Conservation (phyloP, 495 filamentous ascomycete species). For the Aspergillus baeticus region DNA sequence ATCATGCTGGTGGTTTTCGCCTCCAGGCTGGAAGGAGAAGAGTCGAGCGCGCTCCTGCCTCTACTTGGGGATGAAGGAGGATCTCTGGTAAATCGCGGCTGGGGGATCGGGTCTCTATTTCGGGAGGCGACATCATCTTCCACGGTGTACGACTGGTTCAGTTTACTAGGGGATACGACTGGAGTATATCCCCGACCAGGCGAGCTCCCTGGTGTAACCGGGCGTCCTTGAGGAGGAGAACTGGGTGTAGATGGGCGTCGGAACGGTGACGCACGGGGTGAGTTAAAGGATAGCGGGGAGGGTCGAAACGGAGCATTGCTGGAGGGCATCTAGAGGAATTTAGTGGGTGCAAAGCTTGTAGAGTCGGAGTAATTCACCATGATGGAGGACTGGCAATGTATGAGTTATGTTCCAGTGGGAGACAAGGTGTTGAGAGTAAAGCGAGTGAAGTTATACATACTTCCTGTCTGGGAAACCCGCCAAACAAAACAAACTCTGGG, state of each 20-base stretch:
- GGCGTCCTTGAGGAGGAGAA: conserved; percentile 42
- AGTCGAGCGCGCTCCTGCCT: conserved; percentile 30
- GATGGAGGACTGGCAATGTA: not conserved
- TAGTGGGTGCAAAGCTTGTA: not conserved
- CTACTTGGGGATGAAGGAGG: conserved; percentile 45
- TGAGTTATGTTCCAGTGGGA: not conserved
- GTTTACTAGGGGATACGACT: conserved; percentile 45
- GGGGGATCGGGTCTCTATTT: conserved; percentile 33
- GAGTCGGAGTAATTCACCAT: conserved; percentile 24
- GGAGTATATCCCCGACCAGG: conserved; percentile 44
- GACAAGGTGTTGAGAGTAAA: not conserved
- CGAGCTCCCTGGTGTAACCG: conserved; percentile 43
- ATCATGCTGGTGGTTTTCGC: conserved; percentile 30
- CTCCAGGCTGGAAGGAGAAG: conserved; percentile 27
- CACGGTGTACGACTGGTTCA: conserved; percentile 49
- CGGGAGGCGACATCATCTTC: conserved; percentile 33
- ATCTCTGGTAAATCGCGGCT: conserved; percentile 42
- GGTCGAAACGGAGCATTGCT: conserved; percentile 61
- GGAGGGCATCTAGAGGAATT: conserved; percentile 29
- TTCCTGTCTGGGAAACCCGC: conserved; percentile 18
- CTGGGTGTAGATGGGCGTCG: conserved; percentile 56
- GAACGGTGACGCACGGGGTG: conserved; percentile 72
- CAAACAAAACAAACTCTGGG: conserved; percentile 30
- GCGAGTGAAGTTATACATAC: not conserved
- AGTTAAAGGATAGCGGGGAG: conserved; percentile 67